Base-by-base conservation (phyloP, 345 rosid genomes). In the Leavenworthia alabamica region DNA sequence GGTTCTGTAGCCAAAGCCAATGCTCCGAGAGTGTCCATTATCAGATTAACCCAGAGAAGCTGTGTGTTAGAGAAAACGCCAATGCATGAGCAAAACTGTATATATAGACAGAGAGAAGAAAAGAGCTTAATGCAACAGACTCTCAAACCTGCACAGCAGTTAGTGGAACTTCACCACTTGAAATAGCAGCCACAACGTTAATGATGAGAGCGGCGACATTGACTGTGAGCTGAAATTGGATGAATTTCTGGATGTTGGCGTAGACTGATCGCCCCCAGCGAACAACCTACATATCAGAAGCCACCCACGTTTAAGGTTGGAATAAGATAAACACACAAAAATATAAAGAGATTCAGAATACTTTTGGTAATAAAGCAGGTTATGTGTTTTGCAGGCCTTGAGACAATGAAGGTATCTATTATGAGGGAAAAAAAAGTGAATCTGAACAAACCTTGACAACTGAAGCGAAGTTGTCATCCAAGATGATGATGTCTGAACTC, bases 1-100 rank as follows among this genome's bases (percentile, higher is more conserved):
- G 99, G 99, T 79, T 94, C 99, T 20, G 99, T 94, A 56, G 99
- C 99, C 75, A 94, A 73, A 52, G 99, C 99, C 65, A 94, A 78
- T 49, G 97, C 99, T 68, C 99, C 99, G 36, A 94, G 97, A 3
- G 97, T 94, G 71, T 94, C 99, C 99, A 94, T 88, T 37, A 94
- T 94, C 59, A 94, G 93, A 66, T 94, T 94, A 50, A 94, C 93
- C 99, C 99, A 94, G 7, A 94, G 81, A 67, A 94, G 95, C 99
- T 94, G 78, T 43, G 70, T 2, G 8, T 62, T 49, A 37, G 16
- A 19, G 22, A 29, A 70, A 39, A 40, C 4, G 10, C 5, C 26
- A 61, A 22, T 36, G 56, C 10, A 26, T 45, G 36, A 53, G 14
- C 23, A 29, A 41, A 50, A 31, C 23, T 29, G 5, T 13, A 48